Percentiles rank a stretch among this genome's conserved stretches.
Conservation (phyloP, 2,329 filamentous ascomycete species). For the Emmonsiellopsis sp. region DNA sequence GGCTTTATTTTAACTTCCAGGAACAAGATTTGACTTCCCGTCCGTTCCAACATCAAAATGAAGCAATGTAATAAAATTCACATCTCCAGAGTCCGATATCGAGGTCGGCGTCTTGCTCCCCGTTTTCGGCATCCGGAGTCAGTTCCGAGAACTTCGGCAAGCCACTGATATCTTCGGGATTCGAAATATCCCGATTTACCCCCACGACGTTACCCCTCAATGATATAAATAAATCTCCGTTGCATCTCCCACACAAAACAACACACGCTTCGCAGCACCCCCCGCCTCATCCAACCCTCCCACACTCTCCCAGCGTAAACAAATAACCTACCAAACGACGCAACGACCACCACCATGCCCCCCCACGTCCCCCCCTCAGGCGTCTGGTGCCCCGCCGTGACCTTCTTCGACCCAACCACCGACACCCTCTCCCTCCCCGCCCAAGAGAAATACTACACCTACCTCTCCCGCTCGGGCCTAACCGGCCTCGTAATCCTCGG, state of each 20-base stretch:
- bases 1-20: too few species aligned
- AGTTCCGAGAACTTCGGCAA: background rate
- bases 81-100: background rate
- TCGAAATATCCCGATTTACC: too few species aligned
- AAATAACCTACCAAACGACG: background rate
- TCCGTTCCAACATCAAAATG: too few species aligned
- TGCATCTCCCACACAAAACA: background rate
- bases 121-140: background rate
- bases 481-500: slow-evolving; percentile 47
- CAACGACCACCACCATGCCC: slow-evolving; percentile 4
- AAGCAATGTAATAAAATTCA: background rate
- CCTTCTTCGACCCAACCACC: slow-evolving; percentile 44
- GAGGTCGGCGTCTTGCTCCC: background rate
- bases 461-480: slow-evolving; percentile 43
- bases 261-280: background rate
- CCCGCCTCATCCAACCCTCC: background rate
- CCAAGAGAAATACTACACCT: slow-evolving; percentile 44
- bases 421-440: slow-evolving; percentile 41
- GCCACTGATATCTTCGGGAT: too few species aligned
- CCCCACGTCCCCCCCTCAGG: slow-evolving; percentile 25
- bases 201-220: too few species aligned
- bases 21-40: too few species aligned
- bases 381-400: slow-evolving; percentile 47
- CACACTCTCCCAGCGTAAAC: background rate
- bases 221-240: background rate